Evolutionary conservation across 257 asterid species (phyloP).

Genomic region (Phtheirospermum japonicum): DNA sequence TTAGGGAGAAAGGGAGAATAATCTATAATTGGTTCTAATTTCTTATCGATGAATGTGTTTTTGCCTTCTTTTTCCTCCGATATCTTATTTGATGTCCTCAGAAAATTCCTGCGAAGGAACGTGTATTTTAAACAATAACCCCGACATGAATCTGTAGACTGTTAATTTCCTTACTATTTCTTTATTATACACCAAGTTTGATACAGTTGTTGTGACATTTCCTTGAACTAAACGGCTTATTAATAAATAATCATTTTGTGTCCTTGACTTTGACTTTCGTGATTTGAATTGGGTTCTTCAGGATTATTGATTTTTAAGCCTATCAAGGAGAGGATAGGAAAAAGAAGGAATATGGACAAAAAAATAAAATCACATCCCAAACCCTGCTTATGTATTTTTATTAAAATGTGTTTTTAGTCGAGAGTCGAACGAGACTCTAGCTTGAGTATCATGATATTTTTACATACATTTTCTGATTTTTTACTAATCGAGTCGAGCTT

Average conservation of each 20-base stretch:
- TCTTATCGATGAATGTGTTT: not conserved
- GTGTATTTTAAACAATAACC: too few relatives aligned
- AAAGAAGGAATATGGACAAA: not conserved
- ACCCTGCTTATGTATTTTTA: too few relatives aligned
- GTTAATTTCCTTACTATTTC: not conserved
- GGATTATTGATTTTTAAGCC: not conserved
- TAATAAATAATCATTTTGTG: not conserved
- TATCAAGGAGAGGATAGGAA: not conserved
- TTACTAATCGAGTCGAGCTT: too few relatives aligned
- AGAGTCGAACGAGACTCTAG: too few relatives aligned
- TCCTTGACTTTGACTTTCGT: conserved; percentile 19
- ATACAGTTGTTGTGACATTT: too few relatives aligned
- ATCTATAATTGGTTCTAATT: not conserved
- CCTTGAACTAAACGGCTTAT: not conserved
- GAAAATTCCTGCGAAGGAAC: not conserved
- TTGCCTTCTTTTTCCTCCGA: not conserved
- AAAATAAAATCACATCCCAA: too few relatives aligned
- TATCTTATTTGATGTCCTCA: too few relatives aligned
- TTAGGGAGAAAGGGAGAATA: too few relatives aligned
- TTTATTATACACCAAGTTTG: too few relatives aligned
- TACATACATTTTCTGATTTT: too few relatives aligned
- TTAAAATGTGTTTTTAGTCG: too few relatives aligned
- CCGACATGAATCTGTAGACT: not conserved
- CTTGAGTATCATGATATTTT: too few relatives aligned
- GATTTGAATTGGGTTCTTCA: not conserved